Conservation (phyloP, 805 yeast genomes). For the Zygosaccharomyces bailii region DNA sequence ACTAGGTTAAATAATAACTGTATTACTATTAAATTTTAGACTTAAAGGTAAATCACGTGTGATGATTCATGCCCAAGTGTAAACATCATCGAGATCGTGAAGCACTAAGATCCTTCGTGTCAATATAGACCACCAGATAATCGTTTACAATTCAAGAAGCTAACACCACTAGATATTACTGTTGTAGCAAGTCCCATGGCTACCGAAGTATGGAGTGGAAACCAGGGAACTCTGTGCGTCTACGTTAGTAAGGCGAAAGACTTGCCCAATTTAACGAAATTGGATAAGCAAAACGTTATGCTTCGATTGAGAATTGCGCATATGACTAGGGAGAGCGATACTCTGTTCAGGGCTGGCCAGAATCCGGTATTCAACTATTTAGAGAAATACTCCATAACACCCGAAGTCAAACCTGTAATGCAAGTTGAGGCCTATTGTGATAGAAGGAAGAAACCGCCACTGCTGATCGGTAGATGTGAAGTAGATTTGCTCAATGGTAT, state of each 20-base stretch:
- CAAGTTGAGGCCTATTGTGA: conserved; percentile 61
- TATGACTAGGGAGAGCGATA: conserved; percentile 72
- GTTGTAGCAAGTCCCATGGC: conserved; percentile 24
- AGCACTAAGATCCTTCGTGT: background rate
- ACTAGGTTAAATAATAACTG: background rate
- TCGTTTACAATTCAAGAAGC: too few species aligned
- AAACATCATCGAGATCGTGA: background rate
- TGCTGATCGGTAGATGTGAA: conserved; percentile 76
- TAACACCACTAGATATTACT: too few species aligned
- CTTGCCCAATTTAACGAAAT: conserved; percentile 76
- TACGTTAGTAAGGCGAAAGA: conserved; percentile 80
- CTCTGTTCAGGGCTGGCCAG: conserved; percentile 87
- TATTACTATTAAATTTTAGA: background rate
- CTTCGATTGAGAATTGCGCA: conserved; percentile 79
- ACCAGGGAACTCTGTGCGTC: conserved; percentile 58
- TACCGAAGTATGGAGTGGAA: conserved; percentile 33
- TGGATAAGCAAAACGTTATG: conserved; percentile 94
- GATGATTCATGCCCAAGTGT: background rate
- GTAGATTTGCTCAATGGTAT: conserved; percentile 75
- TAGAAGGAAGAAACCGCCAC: conserved; percentile 85
- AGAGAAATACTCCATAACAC: conserved; percentile 59
- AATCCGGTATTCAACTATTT: conserved; percentile 86
- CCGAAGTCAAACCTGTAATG: conserved; percentile 60
- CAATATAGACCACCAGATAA: background rate
- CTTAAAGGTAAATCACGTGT: background rate